Evolutionary conservation across 1,284 basidiomycete species (phyloP).

Genomic region (Ceratobasidium sp.): DNA sequence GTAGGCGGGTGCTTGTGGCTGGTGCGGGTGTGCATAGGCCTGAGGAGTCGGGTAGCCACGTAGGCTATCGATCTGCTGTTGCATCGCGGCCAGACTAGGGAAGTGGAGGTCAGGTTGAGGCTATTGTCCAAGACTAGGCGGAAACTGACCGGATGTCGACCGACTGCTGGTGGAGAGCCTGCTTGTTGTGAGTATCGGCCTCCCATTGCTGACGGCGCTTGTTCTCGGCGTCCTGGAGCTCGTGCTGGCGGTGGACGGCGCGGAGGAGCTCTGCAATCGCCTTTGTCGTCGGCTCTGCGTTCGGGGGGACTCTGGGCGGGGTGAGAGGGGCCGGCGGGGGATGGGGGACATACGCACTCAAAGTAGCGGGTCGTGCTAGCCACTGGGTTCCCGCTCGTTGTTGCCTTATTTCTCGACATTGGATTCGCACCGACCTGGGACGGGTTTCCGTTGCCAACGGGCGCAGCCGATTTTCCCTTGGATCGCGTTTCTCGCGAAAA

Average conservation of each 20-base stretch:
- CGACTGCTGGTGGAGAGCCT: conserved; percentile 34
- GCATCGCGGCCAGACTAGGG: conserved; percentile 22
- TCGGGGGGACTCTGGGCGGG: conserved; percentile 17
- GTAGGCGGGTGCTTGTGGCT: conserved; percentile 27
- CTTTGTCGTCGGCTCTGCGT: conserved; percentile 32
- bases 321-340: neutral
- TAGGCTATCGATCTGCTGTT: conserved; percentile 33
- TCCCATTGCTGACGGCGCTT: conserved; percentile 37
- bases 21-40: conserved; percentile 16
- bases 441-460: neutral
- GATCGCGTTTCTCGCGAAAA: conserved; percentile 16
- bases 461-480: conserved; percentile 1
- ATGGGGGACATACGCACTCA: neutral
- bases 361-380: conserved; percentile 32
- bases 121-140: neutral
- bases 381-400: conserved; percentile 37
- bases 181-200: conserved; percentile 26
- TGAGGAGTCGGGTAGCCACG: conserved; percentile 23
- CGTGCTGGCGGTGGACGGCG: conserved; percentile 31
- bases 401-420: conserved; percentile 38
- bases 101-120: neutral
- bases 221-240: conserved; percentile 21
- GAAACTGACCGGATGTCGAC: conserved; percentile 27
- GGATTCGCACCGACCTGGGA: neutral
- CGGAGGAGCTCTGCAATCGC: conserved; percentile 32